Base-by-base conservation (phyloP, 352 stramenopile genomes). In the Phytophthora palmivora region DNA sequence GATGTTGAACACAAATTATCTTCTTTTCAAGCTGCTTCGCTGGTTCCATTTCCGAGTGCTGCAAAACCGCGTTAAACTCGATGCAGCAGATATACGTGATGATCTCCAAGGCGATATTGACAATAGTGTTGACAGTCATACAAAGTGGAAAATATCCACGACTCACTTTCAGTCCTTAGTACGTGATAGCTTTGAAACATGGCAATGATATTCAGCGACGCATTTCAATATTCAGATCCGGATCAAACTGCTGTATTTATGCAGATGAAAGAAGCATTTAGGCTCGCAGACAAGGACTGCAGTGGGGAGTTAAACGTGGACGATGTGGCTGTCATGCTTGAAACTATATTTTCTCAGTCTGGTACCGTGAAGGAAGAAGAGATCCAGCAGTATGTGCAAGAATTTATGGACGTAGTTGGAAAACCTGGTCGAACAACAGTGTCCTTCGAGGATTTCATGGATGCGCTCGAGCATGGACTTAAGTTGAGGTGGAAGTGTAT, bases 251-350 rank as follows among this genome's bases (percentile, higher is more conserved):
- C 86, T 11, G 67, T 94, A 48, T 94, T 93, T 58, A 91, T 94
- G 86, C 86, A 94, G 58, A 94, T 94, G 74, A 94, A 94, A 51
- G 84, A 94, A 48, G 86, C 86, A 0, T 94, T 94, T 61, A 79
- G 86, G 11, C 54, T 90, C 0, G 86, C 84, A 0, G 86, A 94
- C 58, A 88, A 79, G 51, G 86, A 94, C 36, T 89, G 86, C 60
- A 92, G 82, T 30, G 86, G 86, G 6, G 86, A 94, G 48, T 90
- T 93, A 30, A 80, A 94, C 30, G 82, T 82, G 0, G 82, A 92
- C 26, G 86, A 94, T 59, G 86, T 94, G 8, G 76, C 77, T 0
- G 67, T 82, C 18, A 90, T 94, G 83, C 67, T 94, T 3, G 76
- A 90, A 50, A 85, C 63, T 11, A 93, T 95, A 51, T 95, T 95